Percentiles rank a stretch among this genome's conserved stretches.
These are phyloP conservation scores for Oemleria cerasiformis DNA, from an alignment of 306 rosid genomes.

Conservation along the genomic window DNA sequence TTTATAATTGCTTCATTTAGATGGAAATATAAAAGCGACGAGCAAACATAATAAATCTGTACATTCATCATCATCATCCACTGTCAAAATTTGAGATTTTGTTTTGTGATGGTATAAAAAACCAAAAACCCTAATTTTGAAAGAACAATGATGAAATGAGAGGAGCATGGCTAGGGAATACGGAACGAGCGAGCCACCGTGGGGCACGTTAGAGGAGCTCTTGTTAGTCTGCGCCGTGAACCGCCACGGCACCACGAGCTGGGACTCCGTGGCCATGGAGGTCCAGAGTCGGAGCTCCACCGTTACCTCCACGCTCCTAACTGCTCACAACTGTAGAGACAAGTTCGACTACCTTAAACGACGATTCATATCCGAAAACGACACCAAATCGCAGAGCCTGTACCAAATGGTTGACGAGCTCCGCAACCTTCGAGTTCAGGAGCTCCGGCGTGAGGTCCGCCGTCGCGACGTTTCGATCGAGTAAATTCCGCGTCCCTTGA, in stretches of 20 bases:
- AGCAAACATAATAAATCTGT: slow-evolving; percentile 2
- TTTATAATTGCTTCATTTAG: background rate
- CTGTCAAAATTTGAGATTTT: background rate
- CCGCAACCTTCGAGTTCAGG: slow-evolving; percentile 43
- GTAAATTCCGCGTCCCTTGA: slow-evolving; percentile 30
- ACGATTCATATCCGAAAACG: slow-evolving; percentile 29
- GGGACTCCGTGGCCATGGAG: slow-evolving; percentile 53
- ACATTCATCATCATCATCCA: slow-evolving; percentile 9
- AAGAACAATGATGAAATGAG: slow-evolving; percentile 42
- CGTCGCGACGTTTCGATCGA: slow-evolving; percentile 47
- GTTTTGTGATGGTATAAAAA: background rate
- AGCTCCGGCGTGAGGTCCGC: slow-evolving; percentile 51
- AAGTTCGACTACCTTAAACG: slow-evolving; percentile 38
- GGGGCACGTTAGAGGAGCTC: slow-evolving; percentile 62
- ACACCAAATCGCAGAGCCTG: slow-evolving; percentile 18
- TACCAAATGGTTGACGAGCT: slow-evolving; percentile 36
- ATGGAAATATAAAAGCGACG: slow-evolving; percentile 15
- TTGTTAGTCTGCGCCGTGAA: slow-evolving; percentile 51
- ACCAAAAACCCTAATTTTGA: slow-evolving; percentile 49
- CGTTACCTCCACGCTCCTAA: slow-evolving; percentile 11
- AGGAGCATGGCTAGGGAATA: slow-evolving; percentile 43
- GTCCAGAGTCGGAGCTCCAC: slow-evolving; percentile 27
- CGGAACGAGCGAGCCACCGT: slow-evolving; percentile 41
- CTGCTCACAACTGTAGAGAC: slow-evolving; percentile 33
- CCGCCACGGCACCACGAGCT: slow-evolving; percentile 42